A percentile compares a stretch with the other conserved stretches of the same genome.
Conservation (phyloP, 2,329 filamentous ascomycete species). For the Aspergillus quadrilineatus region DNA sequence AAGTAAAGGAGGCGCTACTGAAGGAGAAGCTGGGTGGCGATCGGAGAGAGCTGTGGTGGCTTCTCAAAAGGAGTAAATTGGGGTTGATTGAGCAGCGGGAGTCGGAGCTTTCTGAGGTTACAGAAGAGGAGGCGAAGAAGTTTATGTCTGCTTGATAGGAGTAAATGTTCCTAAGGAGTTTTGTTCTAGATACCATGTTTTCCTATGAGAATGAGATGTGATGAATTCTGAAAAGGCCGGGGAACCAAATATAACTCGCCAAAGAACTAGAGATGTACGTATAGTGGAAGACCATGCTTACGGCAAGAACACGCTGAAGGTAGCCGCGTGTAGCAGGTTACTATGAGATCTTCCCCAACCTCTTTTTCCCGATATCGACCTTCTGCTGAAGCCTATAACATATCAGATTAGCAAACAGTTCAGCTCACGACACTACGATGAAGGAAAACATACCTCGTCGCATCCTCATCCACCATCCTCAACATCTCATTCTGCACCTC, state of each 20-base stretch:
- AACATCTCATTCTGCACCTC: slow-evolving; percentile 62
- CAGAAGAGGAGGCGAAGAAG: slow-evolving; percentile 66
- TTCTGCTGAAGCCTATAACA: slow-evolving; percentile 42
- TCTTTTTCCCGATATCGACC: slow-evolving; percentile 49
- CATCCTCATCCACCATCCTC: slow-evolving; percentile 59
- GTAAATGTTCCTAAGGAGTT: not conserved
- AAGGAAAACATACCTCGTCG: slow-evolving; percentile 44
- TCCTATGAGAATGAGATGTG: not conserved
- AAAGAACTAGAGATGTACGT: not conserved
- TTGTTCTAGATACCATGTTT: slow-evolving; percentile 3
- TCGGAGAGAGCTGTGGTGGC: slow-evolving; percentile 78
- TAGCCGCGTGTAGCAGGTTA: not conserved
- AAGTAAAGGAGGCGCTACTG: slow-evolving; percentile 71
- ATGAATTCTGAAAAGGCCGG: not conserved
- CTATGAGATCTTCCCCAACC: slow-evolving; percentile 49
- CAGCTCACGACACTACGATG: not conserved
- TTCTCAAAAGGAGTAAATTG: slow-evolving; percentile 64
- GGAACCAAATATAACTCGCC: not conserved
- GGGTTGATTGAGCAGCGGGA: slow-evolving; percentile 69
- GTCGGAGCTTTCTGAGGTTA: slow-evolving; percentile 64
- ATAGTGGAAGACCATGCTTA: not conserved
- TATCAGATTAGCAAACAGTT: slow-evolving; percentile 18
- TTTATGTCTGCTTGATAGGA: slow-evolving; percentile 19
- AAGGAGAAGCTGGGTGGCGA: slow-evolving; percentile 72
- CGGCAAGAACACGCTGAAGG: not conserved